A percentile compares a stretch with the other conserved stretches of the same genome.
phyloP scores from a whole-genome alignment of 1,284 basidiomycete species.

The Naganishia albida region DNA sequence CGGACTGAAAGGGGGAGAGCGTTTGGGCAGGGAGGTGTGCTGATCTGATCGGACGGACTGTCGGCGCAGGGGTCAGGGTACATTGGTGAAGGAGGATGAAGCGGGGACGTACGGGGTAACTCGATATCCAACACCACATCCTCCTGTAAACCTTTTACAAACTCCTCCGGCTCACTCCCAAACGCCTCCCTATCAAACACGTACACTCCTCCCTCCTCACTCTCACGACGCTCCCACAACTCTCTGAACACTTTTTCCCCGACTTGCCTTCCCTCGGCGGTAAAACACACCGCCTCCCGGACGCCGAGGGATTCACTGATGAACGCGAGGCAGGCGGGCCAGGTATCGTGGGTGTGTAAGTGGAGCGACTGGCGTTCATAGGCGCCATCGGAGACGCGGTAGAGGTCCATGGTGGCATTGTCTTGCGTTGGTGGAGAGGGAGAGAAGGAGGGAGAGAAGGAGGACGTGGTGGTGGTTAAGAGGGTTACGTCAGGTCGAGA shows the following conservation, averaged over 20 bases:
- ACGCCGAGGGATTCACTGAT: slow-evolving; percentile 21
- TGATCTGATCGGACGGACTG: slow-evolving; percentile 4
- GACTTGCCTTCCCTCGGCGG: slow-evolving; percentile 13
- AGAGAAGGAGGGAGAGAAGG: not conserved
- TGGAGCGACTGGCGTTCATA: slow-evolving; percentile 23
- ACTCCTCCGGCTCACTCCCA: slow-evolving; percentile 22
- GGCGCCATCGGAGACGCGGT: slow-evolving; percentile 30
- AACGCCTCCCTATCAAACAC: slow-evolving; percentile 31
- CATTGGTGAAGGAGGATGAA: too few relatives aligned
- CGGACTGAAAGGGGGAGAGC: not conserved
- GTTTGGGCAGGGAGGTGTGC: slow-evolving; percentile 12
- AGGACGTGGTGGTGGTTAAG: not conserved
- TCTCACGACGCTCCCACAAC: slow-evolving; percentile 7
- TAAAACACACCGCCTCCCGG: slow-evolving; percentile 15
- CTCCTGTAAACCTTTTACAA: slow-evolving; percentile 29
- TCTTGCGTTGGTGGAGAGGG: not conserved
- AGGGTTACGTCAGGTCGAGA: too few relatives aligned
- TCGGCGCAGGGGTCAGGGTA: too few relatives aligned
- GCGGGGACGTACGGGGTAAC: slow-evolving; percentile 19
- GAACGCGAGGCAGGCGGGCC: not conserved
- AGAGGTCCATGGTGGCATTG: slow-evolving; percentile 29
- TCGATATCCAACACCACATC: slow-evolving; percentile 13
- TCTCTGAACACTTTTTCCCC: not conserved
- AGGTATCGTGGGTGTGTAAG: not conserved
- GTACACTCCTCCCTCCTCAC: slow-evolving; percentile 12